These are phyloP conservation scores for Albugo candida DNA, from an alignment of 352 stramenopile genomes.

Conservation along the genomic window DNA sequence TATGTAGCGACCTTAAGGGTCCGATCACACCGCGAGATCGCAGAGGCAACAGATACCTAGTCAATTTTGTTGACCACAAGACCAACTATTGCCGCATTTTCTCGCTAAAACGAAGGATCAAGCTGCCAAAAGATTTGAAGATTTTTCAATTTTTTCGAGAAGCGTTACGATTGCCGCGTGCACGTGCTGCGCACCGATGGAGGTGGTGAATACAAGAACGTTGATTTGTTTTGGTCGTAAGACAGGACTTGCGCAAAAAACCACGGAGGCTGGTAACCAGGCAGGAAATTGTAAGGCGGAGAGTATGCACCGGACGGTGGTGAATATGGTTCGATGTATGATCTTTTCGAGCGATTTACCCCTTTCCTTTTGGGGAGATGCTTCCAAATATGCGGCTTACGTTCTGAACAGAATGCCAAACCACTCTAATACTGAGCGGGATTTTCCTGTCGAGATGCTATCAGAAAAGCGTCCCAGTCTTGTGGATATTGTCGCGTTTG, in stretches of 20 bases:
- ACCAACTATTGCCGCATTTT: not conserved
- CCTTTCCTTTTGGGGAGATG: not conserved
- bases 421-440: not conserved
- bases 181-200: not conserved
- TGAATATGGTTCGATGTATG: not conserved
- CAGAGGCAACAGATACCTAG: not conserved
- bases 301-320: not conserved
- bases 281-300: not conserved
- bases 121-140: not conserved
- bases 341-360: not conserved
- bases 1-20: not conserved
- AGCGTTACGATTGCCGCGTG: not conserved
- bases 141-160: conserved; percentile 1
- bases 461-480: not conserved
- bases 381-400: not conserved
- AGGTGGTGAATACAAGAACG: not conserved
- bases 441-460: not conserved
- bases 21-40: not conserved
- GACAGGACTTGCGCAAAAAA: not conserved
- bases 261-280: not conserved
- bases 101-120: not conserved
- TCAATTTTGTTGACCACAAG: not conserved
- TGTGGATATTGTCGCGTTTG: not conserved
- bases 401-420: not conserved
- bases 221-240: not conserved